Percentiles rank a stretch among this genome's conserved stretches.
phyloP scores from a whole-genome alignment of 1,139 yeast genomes.

The Meyerozyma elateridarum region DNA sequence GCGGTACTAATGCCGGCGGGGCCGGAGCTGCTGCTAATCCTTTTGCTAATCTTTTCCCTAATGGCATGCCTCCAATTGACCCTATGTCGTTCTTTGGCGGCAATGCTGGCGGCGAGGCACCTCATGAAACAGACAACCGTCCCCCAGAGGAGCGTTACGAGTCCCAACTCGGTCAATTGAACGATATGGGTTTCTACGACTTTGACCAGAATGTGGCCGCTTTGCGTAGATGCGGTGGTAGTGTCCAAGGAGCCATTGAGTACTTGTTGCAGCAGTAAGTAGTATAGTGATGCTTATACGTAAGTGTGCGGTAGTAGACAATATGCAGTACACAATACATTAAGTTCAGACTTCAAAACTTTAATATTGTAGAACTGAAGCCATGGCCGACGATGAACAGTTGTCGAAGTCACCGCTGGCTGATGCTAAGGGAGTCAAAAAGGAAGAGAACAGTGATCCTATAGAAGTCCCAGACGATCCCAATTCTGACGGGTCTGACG shows the following conservation, averaged over 20 bases:
- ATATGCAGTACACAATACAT: too few relatives aligned
- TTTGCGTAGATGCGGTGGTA: conserved; percentile 90
- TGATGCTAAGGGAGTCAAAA: too few relatives aligned
- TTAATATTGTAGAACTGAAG: too few relatives aligned
- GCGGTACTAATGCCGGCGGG: conserved; percentile 8
- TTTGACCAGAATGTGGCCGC: conserved; percentile 91
- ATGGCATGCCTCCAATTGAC: conserved; percentile 20
- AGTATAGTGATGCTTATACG: too few relatives aligned
- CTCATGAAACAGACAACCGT: conserved; percentile 55
- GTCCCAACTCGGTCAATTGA: conserved; percentile 83
- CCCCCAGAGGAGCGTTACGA: conserved; percentile 97
- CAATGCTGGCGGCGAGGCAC: conserved; percentile 31
- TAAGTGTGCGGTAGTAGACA: too few relatives aligned
- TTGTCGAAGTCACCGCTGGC: too few relatives aligned
- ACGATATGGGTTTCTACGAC: conserved; percentile 94
- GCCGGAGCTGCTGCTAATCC: conserved; percentile 29
- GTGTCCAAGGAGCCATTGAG: conserved; percentile 95
- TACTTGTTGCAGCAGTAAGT: conserved; percentile 48
- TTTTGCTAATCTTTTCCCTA: conserved; percentile 37
- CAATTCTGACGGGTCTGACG: too few relatives aligned
- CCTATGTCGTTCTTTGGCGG: conserved; percentile 21
- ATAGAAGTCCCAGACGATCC: too few relatives aligned
- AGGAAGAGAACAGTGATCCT: too few relatives aligned
- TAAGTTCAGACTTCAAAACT: too few relatives aligned
- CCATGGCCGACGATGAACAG: too few relatives aligned